Evolutionary conservation across 148 eudicot species (phyloP).

Genomic region (Chenopodium album): DNA sequence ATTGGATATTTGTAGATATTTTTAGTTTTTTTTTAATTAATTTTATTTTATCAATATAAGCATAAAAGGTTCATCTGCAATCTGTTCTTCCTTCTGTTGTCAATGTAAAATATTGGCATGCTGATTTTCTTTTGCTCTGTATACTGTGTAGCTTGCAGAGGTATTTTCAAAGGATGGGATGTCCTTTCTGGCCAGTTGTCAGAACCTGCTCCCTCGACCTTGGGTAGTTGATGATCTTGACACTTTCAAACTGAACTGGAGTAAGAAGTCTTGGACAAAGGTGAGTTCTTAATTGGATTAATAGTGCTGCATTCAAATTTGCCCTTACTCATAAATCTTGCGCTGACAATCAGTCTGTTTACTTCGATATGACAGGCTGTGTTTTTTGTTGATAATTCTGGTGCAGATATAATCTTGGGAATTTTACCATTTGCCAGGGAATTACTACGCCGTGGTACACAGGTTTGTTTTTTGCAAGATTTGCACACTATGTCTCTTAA

Average conservation of each 20-base stretch:
- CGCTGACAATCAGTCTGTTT: slow-evolving; percentile 28
- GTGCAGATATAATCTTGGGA: slow-evolving; percentile 93
- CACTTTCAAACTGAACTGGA: slow-evolving; percentile 63
- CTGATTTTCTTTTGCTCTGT: background rate
- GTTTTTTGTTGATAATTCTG: slow-evolving; percentile 96
- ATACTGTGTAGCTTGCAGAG: slow-evolving; percentile 82
- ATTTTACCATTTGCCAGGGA: slow-evolving; percentile 97
- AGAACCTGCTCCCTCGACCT: slow-evolving; percentile 91
- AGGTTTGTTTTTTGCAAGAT: slow-evolving; percentile 50
- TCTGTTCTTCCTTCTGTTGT: background rate
- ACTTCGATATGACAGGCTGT: slow-evolving; percentile 59
- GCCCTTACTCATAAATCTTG: background rate
- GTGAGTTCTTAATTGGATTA: slow-evolving; percentile 29
- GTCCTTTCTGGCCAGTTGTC: slow-evolving; percentile 93
- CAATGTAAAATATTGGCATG: background rate
- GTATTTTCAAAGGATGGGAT: slow-evolving; percentile 96
- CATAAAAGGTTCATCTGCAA: background rate
- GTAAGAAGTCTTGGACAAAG: slow-evolving; percentile 84
- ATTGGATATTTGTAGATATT: background rate
- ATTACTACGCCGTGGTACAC: slow-evolving; percentile 79
- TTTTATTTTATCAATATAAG: background rate
- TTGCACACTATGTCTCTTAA: background rate
- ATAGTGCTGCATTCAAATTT: background rate
- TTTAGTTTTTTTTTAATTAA: no score
- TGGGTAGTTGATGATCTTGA: slow-evolving; percentile 99